Evolutionary conservation across 2,329 filamentous ascomycete genomes (phyloP).

Genomic region (Calycina herbarum): DNA sequence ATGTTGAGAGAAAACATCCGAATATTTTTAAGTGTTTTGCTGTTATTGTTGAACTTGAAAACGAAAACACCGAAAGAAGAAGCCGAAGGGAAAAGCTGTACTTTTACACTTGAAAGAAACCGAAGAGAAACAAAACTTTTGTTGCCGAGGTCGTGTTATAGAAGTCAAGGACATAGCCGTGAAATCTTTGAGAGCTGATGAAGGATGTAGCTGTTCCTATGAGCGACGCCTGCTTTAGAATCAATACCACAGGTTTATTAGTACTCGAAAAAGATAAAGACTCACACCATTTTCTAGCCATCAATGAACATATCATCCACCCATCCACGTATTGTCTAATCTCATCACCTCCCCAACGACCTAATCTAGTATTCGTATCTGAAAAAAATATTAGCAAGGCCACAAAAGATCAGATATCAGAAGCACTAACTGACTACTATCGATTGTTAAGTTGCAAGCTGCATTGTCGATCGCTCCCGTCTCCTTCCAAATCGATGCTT

Average conservation of each 20-base stretch:
- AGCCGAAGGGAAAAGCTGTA: too few relatives aligned
- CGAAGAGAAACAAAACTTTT: neutral
- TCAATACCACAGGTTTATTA: neutral
- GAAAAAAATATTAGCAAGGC: neutral
- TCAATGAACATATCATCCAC: neutral
- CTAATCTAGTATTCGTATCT: neutral
- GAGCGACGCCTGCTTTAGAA: neutral
- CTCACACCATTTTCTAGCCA: neutral
- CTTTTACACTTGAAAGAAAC: neutral
- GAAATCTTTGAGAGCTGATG: neutral
- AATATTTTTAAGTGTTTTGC: neutral
- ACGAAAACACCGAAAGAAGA: neutral
- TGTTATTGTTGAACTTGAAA: neutral
- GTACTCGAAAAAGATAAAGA: conserved; percentile 1
- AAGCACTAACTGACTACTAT: neutral
- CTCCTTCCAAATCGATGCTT: neutral
- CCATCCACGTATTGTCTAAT: neutral
- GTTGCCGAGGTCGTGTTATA: neutral
- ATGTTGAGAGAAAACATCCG: too few relatives aligned
- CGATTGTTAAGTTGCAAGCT: neutral
- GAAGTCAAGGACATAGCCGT: neutral
- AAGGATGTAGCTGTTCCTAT: neutral
- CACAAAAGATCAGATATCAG: too few relatives aligned
- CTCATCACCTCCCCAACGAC: neutral
- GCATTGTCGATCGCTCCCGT: neutral